Base-by-base conservation (phyloP, 2,329 filamentous ascomycete genomes). In the Scedosporium dehoogii region DNA sequence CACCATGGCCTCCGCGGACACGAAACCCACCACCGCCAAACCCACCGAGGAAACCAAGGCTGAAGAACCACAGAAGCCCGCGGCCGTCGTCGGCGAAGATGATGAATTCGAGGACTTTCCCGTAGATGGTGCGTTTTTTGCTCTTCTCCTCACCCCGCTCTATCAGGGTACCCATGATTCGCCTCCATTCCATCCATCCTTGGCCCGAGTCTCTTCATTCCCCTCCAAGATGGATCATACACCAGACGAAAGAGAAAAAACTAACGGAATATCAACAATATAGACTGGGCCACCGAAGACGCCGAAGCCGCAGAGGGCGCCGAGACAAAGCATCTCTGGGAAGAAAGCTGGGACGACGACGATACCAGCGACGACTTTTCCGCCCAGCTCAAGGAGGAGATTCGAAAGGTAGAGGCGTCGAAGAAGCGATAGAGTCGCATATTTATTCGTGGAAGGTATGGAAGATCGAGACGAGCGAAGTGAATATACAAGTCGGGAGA, bases 41-140 rank as follows among this genome's bases (percentile, higher is more conserved):
- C 64, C 72, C 64, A 64, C 73, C 66, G 71, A 74, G 65, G 72
- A 73, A 65, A 69, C 74, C 62, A 76, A 78, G 68, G 64, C 73
- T 59, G 64, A 65, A 56, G 62, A 77, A 3, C 33, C 62, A 48
- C 57, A 60, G 51, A 62, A 63, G 55, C 56, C 80, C 67, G 79
- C 85, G 70, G 69, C 87, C 41, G 84, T 89, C 63, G 83, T 97
- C 29, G 94, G 96, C 75, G 94, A 99, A 75, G 94, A 99, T 72
- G 94, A 99, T 75, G 94, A 99, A 79, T 99, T 99, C 71, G 94
- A 99, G 74, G 94, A 99, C 75, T 99, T 99, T 72, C 94, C 94
- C 27, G 90, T 96, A 63, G 93, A 99, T 78, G 92, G 94, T 96
- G 77, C 51, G 79, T 71, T 14, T 44, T 33, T 38, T 42, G 10